phyloP scores from a whole-genome alignment of 495 filamentous ascomycete species.

The Penicillium turbatum region DNA sequence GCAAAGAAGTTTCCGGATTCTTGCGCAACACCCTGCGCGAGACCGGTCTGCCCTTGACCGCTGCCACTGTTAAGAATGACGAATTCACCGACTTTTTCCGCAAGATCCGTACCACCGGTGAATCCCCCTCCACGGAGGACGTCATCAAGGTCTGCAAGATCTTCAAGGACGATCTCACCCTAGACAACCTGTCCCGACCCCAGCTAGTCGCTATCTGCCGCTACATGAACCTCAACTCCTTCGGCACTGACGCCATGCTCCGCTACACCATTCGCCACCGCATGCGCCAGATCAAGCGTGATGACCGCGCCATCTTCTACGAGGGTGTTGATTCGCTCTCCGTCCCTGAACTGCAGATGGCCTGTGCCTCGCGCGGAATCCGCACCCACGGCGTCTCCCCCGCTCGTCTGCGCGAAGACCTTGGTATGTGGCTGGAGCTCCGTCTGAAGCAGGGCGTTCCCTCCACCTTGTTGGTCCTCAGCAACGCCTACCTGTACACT shows the following conservation, averaged over 20 bases:
- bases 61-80: constrained; percentile 81
- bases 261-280: constrained; percentile 96
- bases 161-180: constrained; percentile 96
- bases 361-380: constrained; percentile 84
- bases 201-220: constrained; percentile 97
- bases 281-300: constrained; percentile 98
- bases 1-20: constrained; percentile 92
- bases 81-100: constrained; percentile 98
- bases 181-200: constrained; percentile 94
- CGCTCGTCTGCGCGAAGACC: constrained; percentile 79
- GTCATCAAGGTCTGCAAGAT: constrained; percentile 99
- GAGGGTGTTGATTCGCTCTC: constrained; percentile 92
- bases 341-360: constrained; percentile 88
- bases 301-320: constrained; percentile 90
- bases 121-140: constrained; percentile 79
- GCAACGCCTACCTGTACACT: constrained; percentile 94
- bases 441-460: constrained; percentile 89
- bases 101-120: constrained; percentile 89
- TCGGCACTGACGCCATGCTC: constrained; percentile 94
- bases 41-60: constrained; percentile 82
- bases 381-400: constrained; percentile 89
- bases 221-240: constrained; percentile 96
- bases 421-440: constrained; percentile 92
- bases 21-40: constrained; percentile 86
- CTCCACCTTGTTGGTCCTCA: constrained; percentile 89